A percentile compares a stretch with the other conserved stretches of the same genome.
These are phyloP conservation scores for Jimgerdemannia lactiflua DNA, from an alignment of 192 early-diverging fungal genomes.

Conservation along the genomic window DNA sequence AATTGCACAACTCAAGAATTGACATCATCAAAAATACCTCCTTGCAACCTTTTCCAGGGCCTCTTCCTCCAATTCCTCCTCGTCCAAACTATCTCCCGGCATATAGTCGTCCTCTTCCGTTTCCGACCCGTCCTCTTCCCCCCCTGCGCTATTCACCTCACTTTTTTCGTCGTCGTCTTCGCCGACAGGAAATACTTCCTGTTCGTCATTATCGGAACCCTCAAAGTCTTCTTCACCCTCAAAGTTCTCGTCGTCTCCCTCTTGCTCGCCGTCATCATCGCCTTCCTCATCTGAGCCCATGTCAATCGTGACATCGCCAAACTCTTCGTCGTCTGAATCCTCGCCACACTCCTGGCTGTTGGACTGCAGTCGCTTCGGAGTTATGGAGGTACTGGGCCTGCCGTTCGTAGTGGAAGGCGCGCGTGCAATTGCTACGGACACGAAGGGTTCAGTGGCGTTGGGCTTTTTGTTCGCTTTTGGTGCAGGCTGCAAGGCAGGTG, in stretches of 20 bases:
- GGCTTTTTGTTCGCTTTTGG: slow-evolving; percentile 11
- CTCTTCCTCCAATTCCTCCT: slow-evolving; percentile 43
- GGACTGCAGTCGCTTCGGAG: not conserved
- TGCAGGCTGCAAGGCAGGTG: not conserved
- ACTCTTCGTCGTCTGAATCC: slow-evolving; percentile 39
- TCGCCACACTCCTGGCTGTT: slow-evolving; percentile 17
- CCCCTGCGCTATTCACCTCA: slow-evolving; percentile 36
- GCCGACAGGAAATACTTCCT: slow-evolving; percentile 16
- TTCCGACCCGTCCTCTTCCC: slow-evolving; percentile 44
- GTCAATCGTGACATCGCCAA: slow-evolving; percentile 47
- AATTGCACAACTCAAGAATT: no score
- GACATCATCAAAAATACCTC: no score
- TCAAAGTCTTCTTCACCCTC: slow-evolving; percentile 44
- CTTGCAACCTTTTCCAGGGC: slow-evolving; percentile 26
- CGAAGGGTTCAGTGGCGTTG: slow-evolving; percentile 22
- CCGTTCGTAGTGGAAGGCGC: slow-evolving; percentile 11
- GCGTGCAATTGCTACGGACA: slow-evolving; percentile 25
- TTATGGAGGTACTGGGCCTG: no score
- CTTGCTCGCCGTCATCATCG: slow-evolving; percentile 22
- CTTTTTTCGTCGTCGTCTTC: slow-evolving; percentile 44
- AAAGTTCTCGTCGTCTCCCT: slow-evolving; percentile 12
- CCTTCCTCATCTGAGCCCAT: slow-evolving; percentile 52
- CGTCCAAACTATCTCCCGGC: slow-evolving; percentile 39
- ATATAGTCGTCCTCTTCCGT: slow-evolving; percentile 48
- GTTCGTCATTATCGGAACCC: slow-evolving; percentile 43